Percentiles rank a stretch among this genome's conserved stretches.
phyloP scores from a whole-genome alignment of 1,139 yeast genomes.

The Tardiomyces blankii region DNA sequence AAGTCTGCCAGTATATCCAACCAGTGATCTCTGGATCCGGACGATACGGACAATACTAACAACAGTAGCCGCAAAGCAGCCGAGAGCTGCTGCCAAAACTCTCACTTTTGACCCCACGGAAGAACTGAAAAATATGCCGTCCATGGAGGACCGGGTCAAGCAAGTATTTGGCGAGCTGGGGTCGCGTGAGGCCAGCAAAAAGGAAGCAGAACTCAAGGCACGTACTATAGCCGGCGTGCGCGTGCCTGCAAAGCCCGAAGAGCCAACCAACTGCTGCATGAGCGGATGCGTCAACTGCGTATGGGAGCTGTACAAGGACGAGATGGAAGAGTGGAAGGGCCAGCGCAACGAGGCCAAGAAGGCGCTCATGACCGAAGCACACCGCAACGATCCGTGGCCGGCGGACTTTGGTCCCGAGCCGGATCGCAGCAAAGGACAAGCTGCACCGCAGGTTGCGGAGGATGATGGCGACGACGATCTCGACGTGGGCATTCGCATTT shows the following conservation, averaged over 20 bases:
- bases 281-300: slow-evolving; percentile 95
- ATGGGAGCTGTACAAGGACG: slow-evolving; percentile 89
- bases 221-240: slow-evolving; percentile 50
- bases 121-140: slow-evolving; percentile 6
- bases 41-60: slow-evolving; percentile 3
- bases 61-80: slow-evolving; percentile 1
- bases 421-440: slow-evolving; percentile 7
- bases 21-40: too few species aligned
- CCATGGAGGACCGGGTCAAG: slow-evolving; percentile 12
- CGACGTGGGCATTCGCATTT: slow-evolving; percentile 67
- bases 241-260: slow-evolving; percentile 73
- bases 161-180: slow-evolving; percentile 28
- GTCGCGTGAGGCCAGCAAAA: slow-evolving; percentile 23
- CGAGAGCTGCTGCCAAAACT: slow-evolving; percentile 1
- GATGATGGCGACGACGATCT: slow-evolving; percentile 54
- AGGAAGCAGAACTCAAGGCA: slow-evolving; percentile 19
- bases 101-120: slow-evolving; percentile 11
- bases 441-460: slow-evolving; percentile 12
- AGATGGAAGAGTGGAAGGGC: slow-evolving; percentile 67
- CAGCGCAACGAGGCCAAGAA: slow-evolving; percentile 51
- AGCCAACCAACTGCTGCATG: slow-evolving; percentile 96
- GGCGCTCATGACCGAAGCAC: slow-evolving; percentile 26
- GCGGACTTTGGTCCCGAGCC: slow-evolving; percentile 68
- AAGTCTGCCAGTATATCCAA: too few species aligned
- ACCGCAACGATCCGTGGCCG: slow-evolving; percentile 55